A percentile compares a stretch with the other conserved stretches of the same genome.
Conservation (phyloP, 2,329 filamentous ascomycete genomes). For the Rutstroemia sp. region DNA sequence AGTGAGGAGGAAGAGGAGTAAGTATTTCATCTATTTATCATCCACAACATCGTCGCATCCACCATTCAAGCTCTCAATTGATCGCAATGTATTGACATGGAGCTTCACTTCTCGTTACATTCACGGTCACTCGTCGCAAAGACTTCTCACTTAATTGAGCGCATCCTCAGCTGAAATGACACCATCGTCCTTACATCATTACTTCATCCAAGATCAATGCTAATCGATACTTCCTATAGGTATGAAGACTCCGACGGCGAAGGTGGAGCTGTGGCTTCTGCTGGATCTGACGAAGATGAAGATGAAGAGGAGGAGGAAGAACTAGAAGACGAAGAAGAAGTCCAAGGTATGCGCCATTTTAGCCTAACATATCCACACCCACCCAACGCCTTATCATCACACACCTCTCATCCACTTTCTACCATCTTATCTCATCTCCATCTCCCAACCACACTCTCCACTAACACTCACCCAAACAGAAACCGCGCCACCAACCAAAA, state of each 20-base stretch:
- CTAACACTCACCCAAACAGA: conserved; percentile 9
- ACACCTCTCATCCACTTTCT: too few species aligned
- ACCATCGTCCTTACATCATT: neutral
- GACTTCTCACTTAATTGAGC: too few species aligned
- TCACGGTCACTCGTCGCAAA: too few species aligned
- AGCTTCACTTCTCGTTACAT: too few species aligned
- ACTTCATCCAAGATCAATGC: conserved; percentile 1
- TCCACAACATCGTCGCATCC: too few species aligned
- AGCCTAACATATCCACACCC: neutral
- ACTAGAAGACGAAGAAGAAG: neutral
- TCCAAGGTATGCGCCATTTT: neutral
- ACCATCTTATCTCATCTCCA: too few species aligned
- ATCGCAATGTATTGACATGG: too few species aligned
- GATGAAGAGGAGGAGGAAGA: conserved; percentile 32
- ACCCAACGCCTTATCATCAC: too few species aligned
- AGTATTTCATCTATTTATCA: conserved; percentile 2
- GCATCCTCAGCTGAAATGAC: neutral
- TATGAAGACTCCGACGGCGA: conserved; percentile 30
- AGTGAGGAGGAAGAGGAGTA: conserved; percentile 28
- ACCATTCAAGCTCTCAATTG: too few species aligned
- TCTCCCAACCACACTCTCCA: too few species aligned
- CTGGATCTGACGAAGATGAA: conserved; percentile 24
- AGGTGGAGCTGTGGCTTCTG: conserved; percentile 4
- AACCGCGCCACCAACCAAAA: conserved; percentile 21
- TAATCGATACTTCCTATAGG: conserved; percentile 14